Base-by-base conservation (phyloP, 768 basidiomycete species). In the Psilocybe azurescens region DNA sequence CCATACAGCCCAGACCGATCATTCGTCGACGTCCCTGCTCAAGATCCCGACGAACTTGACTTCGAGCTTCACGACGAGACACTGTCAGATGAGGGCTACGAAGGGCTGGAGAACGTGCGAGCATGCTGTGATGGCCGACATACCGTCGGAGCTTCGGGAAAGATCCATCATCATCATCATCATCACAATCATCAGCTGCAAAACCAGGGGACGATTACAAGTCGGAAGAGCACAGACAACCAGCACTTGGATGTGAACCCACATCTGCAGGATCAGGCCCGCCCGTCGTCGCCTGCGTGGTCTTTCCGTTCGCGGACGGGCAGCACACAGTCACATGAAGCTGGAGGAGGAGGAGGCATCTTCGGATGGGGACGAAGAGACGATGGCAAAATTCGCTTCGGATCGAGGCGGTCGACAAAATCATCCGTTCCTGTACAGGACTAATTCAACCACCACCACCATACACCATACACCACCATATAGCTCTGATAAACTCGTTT, bases 41-140 rank as follows among this genome's bases (percentile, higher is more conserved):
- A 74, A 18, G 84, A 88, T 11, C 83, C 86, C 0, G 87, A 87
- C 2, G 92, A 89, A 20, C 78, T 91, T 1, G 91, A 93, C 68
- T 93, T 96, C 69, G 93, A 96, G 76, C 78, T 95, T 33, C 89
- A 95, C 67, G 91, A 86, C 18, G 90, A 88, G 18, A 81, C 81
- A 20, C 73, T 84, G 64, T 90, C 87, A 11, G 92, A 93, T 65
- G 88, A 88, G 33, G 93, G 87, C 4, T 99, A 86, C 72, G 96
- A 98, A 69, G 95, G 95, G 0, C 74, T 99, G 58, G 96, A 98
- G 78, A 98, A 99, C 69, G 95, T 98, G 20, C 85, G 97, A 24
- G 95, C 91, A 1, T 95, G 93, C 72, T 95, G 93, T 68, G 92
- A 94, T 72, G 93, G 93, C 18, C 82, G 86, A 55, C 94, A 95